Evolutionary conservation across 768 basidiomycete genomes (phyloP).

Genomic region (Pulveroboletus sp.): DNA sequence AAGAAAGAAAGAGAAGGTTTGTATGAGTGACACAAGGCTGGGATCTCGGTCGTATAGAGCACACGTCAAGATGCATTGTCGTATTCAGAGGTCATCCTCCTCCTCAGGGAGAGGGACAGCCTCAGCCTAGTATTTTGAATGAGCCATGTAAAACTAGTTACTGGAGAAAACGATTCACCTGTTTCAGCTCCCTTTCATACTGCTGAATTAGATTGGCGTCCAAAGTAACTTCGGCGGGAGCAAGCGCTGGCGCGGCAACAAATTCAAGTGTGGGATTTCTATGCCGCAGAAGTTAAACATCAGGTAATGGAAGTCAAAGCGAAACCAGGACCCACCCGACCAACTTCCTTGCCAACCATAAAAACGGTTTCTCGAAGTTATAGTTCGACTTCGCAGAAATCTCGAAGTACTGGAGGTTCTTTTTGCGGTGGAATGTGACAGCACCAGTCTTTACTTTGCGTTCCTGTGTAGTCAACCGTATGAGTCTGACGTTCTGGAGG

Average conservation of each 20-base stretch:
- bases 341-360: slow-evolving; percentile 97
- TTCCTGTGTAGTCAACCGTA: slow-evolving; percentile 55
- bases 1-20: slow-evolving; percentile 9
- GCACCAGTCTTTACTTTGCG: slow-evolving; percentile 99
- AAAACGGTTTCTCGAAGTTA: slow-evolving; percentile 99
- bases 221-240: slow-evolving; percentile 87
- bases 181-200: slow-evolving; percentile 73
- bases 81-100: slow-evolving; percentile 75
- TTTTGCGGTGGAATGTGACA: slow-evolving; percentile 99
- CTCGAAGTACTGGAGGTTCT: slow-evolving; percentile 99
- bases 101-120: slow-evolving; percentile 95
- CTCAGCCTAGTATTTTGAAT: slow-evolving; percentile 57
- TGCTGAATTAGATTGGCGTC: slow-evolving; percentile 73
- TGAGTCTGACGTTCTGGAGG: slow-evolving; percentile 4
- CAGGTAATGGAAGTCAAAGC: neutral
- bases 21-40: slow-evolving; percentile 21
- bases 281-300: neutral
- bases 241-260: slow-evolving; percentile 93
- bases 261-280: slow-evolving; percentile 90
- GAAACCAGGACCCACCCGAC: slow-evolving; percentile 66
- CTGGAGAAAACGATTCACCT: slow-evolving; percentile 39
- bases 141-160: neutral
- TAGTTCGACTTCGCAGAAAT: slow-evolving; percentile 99
- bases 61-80: slow-evolving; percentile 15
- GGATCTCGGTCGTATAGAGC: slow-evolving; percentile 19